Conservation (phyloP, 2,329 filamentous ascomycete species). For the Ophiostoma montium region DNA sequence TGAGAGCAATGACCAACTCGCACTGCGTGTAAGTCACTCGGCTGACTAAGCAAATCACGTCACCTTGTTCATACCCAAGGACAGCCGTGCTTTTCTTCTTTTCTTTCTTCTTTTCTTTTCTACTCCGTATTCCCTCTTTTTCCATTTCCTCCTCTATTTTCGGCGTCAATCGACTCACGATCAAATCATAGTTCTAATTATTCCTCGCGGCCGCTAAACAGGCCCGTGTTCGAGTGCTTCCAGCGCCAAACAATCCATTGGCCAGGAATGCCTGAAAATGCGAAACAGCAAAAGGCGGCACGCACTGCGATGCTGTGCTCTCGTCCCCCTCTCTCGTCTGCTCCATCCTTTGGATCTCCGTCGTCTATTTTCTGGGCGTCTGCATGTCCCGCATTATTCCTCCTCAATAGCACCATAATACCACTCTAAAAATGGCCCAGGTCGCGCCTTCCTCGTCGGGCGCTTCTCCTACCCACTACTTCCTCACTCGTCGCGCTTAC, state of each 20-base stretch:
- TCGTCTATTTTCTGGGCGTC: background rate
- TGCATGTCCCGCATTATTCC: background rate
- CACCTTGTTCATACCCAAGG: no score
- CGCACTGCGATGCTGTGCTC: background rate
- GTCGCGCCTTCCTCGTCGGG: background rate
- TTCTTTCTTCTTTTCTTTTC: background rate
- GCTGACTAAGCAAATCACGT: no score
- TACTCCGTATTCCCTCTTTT: background rate
- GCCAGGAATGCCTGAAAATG: conserved; percentile 7
- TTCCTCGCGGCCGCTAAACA: background rate
- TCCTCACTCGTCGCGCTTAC: background rate
- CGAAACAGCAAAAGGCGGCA: conserved; percentile 8
- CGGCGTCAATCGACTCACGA: background rate
- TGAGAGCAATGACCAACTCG: no score
- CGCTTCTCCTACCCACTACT: background rate
- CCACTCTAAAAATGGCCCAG: background rate
- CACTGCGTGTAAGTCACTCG: no score
- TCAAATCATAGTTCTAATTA: background rate
- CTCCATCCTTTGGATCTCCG: background rate
- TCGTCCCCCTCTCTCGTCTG: background rate
- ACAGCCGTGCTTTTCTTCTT: background rate
- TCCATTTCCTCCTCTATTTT: background rate
- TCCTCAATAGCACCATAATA: background rate
- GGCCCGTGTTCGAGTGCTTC: conserved; percentile 3
- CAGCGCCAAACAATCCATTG: conserved; percentile 13